Conservation (phyloP, 768 basidiomycete genomes). For the Kwoniella newhampshirensis region DNA sequence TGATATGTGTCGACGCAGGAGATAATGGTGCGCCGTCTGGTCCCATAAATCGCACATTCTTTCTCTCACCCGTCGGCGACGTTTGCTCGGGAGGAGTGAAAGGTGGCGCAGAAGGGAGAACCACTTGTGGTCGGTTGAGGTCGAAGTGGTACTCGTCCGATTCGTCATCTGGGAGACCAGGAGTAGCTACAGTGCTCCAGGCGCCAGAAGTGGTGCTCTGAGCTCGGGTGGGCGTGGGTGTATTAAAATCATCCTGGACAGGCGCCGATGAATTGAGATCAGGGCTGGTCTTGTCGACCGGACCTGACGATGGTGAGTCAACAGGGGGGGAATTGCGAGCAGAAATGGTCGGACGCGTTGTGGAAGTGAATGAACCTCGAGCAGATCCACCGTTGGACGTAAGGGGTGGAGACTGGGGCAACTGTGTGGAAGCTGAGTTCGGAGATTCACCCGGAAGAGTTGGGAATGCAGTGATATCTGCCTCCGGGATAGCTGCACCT, state of each 20-base stretch:
- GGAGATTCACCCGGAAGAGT: slow-evolving; percentile 32
- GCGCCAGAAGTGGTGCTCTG: slow-evolving; percentile 58
- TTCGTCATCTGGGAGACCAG: slow-evolving; percentile 57
- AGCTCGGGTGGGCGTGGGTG: slow-evolving; percentile 17
- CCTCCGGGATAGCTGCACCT: slow-evolving; percentile 35
- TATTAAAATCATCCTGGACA: slow-evolving; percentile 8
- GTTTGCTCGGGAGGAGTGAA: slow-evolving; percentile 8
- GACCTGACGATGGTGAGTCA: slow-evolving; percentile 33
- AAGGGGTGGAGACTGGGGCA: slow-evolving; percentile 3
- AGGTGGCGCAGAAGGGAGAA: slow-evolving; percentile 24
- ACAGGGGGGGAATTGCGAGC: slow-evolving; percentile 24
- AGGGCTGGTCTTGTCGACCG: slow-evolving; percentile 14
- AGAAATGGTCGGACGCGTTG: slow-evolving; percentile 14
- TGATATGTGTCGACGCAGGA: slow-evolving; percentile 43
- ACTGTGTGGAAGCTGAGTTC: slow-evolving; percentile 11
- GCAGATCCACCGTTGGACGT: background rate
- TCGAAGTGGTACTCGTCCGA: slow-evolving; percentile 31
- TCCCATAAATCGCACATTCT: slow-evolving; percentile 51
- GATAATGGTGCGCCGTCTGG: slow-evolving; percentile 51
- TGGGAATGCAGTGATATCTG: slow-evolving; percentile 26
- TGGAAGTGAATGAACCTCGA: slow-evolving; percentile 29
- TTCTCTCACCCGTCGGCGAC: slow-evolving; percentile 33
- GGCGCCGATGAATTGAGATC: slow-evolving; percentile 18
- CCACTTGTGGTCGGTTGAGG: slow-evolving; percentile 14
- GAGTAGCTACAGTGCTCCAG: slow-evolving; percentile 77